Evolutionary conservation across 176 grass and related monocot genomes (phyloP).

Genomic region (Panicum miliaceum): DNA sequence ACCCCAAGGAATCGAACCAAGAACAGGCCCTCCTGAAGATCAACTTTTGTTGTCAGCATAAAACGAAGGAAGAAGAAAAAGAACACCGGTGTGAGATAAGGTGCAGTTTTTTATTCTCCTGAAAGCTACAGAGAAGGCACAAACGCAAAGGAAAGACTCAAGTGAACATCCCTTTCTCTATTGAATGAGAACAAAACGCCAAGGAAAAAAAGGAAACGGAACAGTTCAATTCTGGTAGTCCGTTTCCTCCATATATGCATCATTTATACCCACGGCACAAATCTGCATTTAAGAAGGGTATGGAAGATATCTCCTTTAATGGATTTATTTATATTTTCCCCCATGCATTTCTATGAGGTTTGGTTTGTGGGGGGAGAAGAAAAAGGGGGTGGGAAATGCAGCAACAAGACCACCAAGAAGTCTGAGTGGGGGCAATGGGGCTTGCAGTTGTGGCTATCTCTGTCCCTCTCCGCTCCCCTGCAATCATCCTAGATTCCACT

Average conservation of each 20-base stretch:
- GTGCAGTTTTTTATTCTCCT: slow-evolving; percentile 8
- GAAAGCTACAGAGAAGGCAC: slow-evolving; percentile 45
- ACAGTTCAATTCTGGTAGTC: slow-evolving; percentile 35
- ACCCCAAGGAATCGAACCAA: slow-evolving; percentile 8
- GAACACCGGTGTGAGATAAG: slow-evolving; percentile 15
- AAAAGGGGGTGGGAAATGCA: slow-evolving; percentile 40
- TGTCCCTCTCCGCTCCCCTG: slow-evolving; percentile 3
- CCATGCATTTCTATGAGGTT: neutral
- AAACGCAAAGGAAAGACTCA: slow-evolving; percentile 38
- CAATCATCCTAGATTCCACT: slow-evolving; percentile 35
- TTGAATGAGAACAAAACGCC: slow-evolving; percentile 37
- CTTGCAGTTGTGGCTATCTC: slow-evolving; percentile 43
- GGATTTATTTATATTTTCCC: slow-evolving; percentile 31
- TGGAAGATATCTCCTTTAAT: slow-evolving; percentile 35
- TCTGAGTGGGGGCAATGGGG: slow-evolving; percentile 47
- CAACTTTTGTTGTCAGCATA: slow-evolving; percentile 17
- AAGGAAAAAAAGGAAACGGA: slow-evolving; percentile 16
- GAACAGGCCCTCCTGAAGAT: slow-evolving; percentile 31
- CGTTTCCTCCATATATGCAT: slow-evolving; percentile 17
- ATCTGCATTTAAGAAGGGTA: slow-evolving; percentile 41
- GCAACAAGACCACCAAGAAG: slow-evolving; percentile 34
- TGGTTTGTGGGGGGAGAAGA: slow-evolving; percentile 27
- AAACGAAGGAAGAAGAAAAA: slow-evolving; percentile 14
- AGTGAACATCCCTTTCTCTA: slow-evolving; percentile 42
- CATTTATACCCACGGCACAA: slow-evolving; percentile 26